A percentile compares a stretch with the other conserved stretches of the same genome.
Conservation (phyloP, 768 basidiomycete species). For the Boletus insuetus region DNA sequence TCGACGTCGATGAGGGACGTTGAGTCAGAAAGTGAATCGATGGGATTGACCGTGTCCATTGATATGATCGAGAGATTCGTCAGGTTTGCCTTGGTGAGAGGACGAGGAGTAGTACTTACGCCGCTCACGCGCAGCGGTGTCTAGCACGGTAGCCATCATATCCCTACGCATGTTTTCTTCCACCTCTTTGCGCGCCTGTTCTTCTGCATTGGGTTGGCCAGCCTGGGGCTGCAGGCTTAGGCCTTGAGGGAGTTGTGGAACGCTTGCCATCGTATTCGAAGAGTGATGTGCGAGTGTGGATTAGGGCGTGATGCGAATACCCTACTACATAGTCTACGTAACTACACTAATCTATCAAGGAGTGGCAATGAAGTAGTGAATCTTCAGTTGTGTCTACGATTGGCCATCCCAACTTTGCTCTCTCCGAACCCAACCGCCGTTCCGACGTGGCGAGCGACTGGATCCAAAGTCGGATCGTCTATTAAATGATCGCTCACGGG, state of each 20-base stretch:
- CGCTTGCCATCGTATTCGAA: slow-evolving; percentile 22
- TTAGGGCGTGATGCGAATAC: not conserved
- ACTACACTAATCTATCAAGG: slow-evolving; percentile 4
- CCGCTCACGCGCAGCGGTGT: slow-evolving; percentile 76
- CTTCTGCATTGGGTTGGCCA: slow-evolving; percentile 51
- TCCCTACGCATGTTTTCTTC: slow-evolving; percentile 79
- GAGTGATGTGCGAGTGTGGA: not conserved
- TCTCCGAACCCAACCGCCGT: not conserved
- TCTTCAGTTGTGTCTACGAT: not conserved
- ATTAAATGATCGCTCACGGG: not conserved
- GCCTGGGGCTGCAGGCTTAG: slow-evolving; percentile 22
- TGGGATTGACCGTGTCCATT: not conserved
- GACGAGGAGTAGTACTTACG: slow-evolving; percentile 40
- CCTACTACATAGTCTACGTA: not conserved
- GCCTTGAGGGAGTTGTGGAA: slow-evolving; percentile 26
- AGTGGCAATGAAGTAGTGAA: not conserved
- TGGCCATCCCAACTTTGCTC: slow-evolving; percentile 2
- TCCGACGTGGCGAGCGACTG: slow-evolving; percentile 1
- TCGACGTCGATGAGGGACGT: not conserved
- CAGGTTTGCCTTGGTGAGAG: not conserved
- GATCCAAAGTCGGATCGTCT: slow-evolving; percentile 8
- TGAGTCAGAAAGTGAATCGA: not conserved
- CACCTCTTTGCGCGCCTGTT: slow-evolving; percentile 52
- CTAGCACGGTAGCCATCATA: slow-evolving; percentile 74
- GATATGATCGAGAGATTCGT: not conserved